Evolutionary conservation across 495 filamentous ascomycete species (phyloP).

Genomic region (Aspergillus coremiiformis): DNA sequence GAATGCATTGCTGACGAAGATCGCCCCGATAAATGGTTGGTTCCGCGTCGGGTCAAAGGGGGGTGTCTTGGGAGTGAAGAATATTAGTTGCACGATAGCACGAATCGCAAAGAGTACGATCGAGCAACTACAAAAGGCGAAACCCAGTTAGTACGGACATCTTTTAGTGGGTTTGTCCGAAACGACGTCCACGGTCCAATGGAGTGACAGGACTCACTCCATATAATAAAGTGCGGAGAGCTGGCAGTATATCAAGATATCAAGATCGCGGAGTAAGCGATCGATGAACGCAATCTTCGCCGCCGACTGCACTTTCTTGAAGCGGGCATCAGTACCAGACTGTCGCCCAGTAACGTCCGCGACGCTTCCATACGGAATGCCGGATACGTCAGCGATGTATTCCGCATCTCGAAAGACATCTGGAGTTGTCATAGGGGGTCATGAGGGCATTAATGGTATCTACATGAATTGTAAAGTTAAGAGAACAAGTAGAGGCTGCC

Average conservation of each 20-base stretch:
- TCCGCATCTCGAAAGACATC: constrained; percentile 47
- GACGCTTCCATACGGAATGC: constrained; percentile 32
- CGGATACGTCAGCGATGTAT: constrained; percentile 45
- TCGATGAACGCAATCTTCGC: constrained; percentile 55
- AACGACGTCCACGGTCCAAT: not conserved
- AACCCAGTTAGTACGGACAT: constrained; percentile 1
- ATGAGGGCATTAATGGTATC: constrained; percentile 33
- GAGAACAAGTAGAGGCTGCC: constrained; percentile 1
- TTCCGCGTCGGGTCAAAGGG: constrained; percentile 54
- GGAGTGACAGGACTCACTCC: constrained; percentile 55
- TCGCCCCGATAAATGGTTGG: constrained; percentile 60
- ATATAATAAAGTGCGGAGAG: constrained; percentile 81
- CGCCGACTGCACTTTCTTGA: constrained; percentile 33
- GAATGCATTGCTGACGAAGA: constrained; percentile 61
- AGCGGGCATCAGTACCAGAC: constrained; percentile 18
- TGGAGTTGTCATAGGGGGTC: constrained; percentile 46
- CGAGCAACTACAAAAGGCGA: constrained; percentile 55
- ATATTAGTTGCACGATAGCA: constrained; percentile 61
- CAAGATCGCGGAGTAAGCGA: constrained; percentile 62
- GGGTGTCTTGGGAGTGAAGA: constrained; percentile 72
- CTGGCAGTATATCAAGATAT: constrained; percentile 75
- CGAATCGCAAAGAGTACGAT: constrained; percentile 65
- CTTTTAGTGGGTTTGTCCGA: not conserved
- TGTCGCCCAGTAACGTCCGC: constrained; percentile 14
- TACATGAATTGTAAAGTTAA: not conserved